Evolutionary conservation across 75 land plant species (phyloP).

Genomic region (Pinus taeda): DNA sequence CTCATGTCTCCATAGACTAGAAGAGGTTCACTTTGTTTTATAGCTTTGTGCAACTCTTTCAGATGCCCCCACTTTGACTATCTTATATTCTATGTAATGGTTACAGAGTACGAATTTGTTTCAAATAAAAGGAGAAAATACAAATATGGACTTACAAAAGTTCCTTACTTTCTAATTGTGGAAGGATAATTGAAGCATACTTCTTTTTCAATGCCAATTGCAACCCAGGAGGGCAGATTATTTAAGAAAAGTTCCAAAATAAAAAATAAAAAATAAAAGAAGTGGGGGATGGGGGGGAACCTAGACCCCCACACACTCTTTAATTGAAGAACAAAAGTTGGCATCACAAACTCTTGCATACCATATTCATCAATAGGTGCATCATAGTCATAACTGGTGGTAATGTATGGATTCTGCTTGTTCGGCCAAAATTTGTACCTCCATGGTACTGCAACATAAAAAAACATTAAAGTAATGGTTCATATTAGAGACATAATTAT

Average conservation of each 20-base stretch:
- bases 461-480: background rate
- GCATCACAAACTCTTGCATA: conserved; percentile 2
- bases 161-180: too few relatives aligned
- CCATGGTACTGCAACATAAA: conserved; percentile 11
- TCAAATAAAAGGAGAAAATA: too few relatives aligned
- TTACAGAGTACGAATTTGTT: too few relatives aligned
- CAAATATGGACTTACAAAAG: too few relatives aligned
- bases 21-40: conserved; percentile 68
- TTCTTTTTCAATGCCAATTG: too few relatives aligned
- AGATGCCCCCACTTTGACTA: conserved; percentile 81
- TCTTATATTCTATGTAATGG: conserved; percentile 28
- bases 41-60: conserved; percentile 60
- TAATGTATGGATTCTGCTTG: conserved; percentile 67
- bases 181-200: too few relatives aligned
- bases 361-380: conserved; percentile 67
- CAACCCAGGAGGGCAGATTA: too few relatives aligned
- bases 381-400: conserved; percentile 81
- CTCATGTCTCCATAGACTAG: conserved; percentile 36
- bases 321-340: too few relatives aligned
- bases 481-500: background rate
- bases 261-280: too few relatives aligned
- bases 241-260: too few relatives aligned
- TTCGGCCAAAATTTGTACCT: conserved; percentile 75
- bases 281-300: too few relatives aligned
- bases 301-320: too few relatives aligned